Evolutionary conservation across 1,284 basidiomycete genomes (phyloP), one percentile per base, ranked within the genome.

Genomic region (Coniophora puteana): DNA sequence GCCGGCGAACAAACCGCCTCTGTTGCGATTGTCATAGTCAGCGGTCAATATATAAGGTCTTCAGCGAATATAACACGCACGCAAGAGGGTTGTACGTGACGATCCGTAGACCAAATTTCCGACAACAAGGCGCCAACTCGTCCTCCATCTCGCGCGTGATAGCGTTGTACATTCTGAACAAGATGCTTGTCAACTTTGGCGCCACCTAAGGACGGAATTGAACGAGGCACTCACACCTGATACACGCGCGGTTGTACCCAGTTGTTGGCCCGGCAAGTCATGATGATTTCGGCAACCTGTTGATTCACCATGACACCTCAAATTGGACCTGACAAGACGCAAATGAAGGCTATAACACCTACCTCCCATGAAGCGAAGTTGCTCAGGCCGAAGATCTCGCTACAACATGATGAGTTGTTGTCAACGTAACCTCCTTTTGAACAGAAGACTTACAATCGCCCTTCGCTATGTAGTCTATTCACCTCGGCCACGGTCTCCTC

Each of bases 71-170:
- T 5, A 26, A 13, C 12, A 50, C 58, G 49, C 35, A 61, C 62
- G 71, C 71, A 22, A 75, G 61, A n/a, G 70, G 70, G 49, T 67
- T 72, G 52, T 72, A 76, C 32, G 67, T 59, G 12, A 72, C 70
- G 42, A 72, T 62, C 14, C 67, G 58, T 36, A 77, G 51, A 20
- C 66, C 67, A 55, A 58, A 71, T 49, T 72, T 70, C 31, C 69
- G 59, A 36, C 64, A 57, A 53, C 67, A 69, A 5, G 66, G 69
- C 22, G 70, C 54, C 12, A 71, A 61, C 52, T 74, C 71, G 8
- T 65, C 46, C 44, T 74, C 71, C 33, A 66, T 63, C 25, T 58
- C 55, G 12, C 70, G 64, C 16, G 62, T 65, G 36, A 70, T 52
- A 2, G 63, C 65, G 42, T 69, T 70, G 50, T 69, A 70, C 58